phyloP scores from a whole-genome alignment of 805 yeast species.

The Cyberlindnera lachancei region DNA sequence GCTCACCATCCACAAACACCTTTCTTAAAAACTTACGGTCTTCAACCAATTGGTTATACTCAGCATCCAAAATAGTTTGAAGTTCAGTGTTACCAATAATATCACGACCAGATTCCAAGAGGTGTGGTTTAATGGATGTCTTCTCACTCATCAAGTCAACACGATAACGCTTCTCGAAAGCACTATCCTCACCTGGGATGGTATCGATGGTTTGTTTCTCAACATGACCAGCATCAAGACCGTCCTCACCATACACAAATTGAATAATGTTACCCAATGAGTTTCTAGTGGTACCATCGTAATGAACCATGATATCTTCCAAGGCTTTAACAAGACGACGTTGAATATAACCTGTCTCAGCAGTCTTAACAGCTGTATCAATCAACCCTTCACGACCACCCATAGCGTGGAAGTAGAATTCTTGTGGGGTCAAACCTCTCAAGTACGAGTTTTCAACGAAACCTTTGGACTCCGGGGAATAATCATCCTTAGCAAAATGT shows the following conservation, averaged over 20 bases:
- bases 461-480: conserved; percentile 97
- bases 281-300: conserved; percentile 97
- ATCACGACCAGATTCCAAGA: conserved; percentile 84
- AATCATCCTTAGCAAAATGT: conserved; percentile 97
- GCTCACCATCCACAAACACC: conserved; percentile 90
- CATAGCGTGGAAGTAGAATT: conserved; percentile 98
- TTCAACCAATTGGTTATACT: conserved; percentile 64
- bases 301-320: conserved; percentile 96
- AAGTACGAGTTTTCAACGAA: conserved; percentile 95
- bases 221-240: conserved; percentile 96
- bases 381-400: conserved; percentile 99
- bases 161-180: conserved; percentile 77
- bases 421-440: conserved; percentile 97
- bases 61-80: conserved; percentile 76
- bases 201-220: conserved; percentile 95
- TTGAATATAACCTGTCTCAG: conserved; percentile 97
- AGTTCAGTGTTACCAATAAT: conserved; percentile 82
- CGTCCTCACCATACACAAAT: conserved; percentile 98
- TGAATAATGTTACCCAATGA: conserved; percentile 95
- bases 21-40: conserved; percentile 80
- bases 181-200: conserved; percentile 82
- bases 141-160: conserved; percentile 77
- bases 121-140: conserved; percentile 55
- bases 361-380: conserved; percentile 99
- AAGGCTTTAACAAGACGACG: conserved; percentile 95